Conservation (phyloP, 1,139 yeast genomes). For the Geotrichum cucujoidarum region DNA sequence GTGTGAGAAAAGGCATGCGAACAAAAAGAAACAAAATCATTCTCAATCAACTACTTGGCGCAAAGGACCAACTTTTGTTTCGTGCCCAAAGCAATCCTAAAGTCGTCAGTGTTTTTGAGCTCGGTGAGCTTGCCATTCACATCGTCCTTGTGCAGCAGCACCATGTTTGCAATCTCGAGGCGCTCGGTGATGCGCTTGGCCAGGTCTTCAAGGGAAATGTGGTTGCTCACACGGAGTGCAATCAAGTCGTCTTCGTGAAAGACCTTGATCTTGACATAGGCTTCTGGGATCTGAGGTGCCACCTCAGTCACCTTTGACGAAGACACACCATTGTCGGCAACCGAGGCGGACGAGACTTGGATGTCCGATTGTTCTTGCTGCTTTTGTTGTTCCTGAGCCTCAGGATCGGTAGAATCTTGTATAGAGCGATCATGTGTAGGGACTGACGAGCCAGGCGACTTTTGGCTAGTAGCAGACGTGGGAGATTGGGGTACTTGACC, state of each 20-base stretch:
- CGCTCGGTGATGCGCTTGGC: conserved; percentile 62
- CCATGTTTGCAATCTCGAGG: conserved; percentile 40
- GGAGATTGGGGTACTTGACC: neutral
- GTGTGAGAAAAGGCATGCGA: neutral
- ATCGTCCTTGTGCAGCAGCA: conserved; percentile 32
- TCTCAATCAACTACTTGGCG: conserved; percentile 29
- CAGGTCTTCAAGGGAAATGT: conserved; percentile 56
- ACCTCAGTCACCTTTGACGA: conserved; percentile 4
- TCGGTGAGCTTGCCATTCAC: conserved; percentile 30
- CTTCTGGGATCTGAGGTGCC: conserved; percentile 21
- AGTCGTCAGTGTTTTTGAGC: conserved; percentile 31
- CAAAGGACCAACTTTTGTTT: conserved; percentile 37
- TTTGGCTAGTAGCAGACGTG: neutral
- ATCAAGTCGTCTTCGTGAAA: conserved; percentile 87
- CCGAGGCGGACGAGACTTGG: neutral
- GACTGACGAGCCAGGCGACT: neutral
- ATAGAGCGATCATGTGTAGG: neutral
- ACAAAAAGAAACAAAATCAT: neutral
- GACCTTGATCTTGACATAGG: conserved; percentile 68
- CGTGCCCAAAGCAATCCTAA: conserved; percentile 32
- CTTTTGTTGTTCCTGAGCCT: neutral
- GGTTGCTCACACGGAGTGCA: conserved; percentile 70
- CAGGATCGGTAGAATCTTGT: neutral
- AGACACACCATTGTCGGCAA: too few species aligned
- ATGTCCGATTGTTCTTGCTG: neutral